phyloP scores from a whole-genome alignment of 1,284 basidiomycete genomes.

The Fomitopsis palustris region DNA sequence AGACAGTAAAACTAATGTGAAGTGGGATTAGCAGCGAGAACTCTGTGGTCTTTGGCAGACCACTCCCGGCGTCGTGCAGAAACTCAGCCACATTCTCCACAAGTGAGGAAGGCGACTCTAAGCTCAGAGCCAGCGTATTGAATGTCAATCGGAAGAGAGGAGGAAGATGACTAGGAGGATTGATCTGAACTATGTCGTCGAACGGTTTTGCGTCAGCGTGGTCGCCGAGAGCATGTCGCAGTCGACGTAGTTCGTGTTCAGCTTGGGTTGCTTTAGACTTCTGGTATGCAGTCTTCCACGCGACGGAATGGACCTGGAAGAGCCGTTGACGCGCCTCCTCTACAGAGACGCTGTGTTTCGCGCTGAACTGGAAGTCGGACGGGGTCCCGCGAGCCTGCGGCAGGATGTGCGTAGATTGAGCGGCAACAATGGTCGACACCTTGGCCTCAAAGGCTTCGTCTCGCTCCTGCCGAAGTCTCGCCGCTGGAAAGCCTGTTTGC shows the following conservation, averaged over 20 bases:
- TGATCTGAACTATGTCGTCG: constrained; percentile 32
- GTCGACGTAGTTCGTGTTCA: constrained; percentile 14
- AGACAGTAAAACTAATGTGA: constrained; percentile 72
- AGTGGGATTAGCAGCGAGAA: constrained; percentile 87
- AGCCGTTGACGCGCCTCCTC: constrained; percentile 76
- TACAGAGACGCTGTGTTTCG: constrained; percentile 63
- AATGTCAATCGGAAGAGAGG: constrained; percentile 77
- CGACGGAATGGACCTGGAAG: constrained; percentile 70
- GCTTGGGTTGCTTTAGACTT: constrained; percentile 17
- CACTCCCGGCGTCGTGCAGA: constrained; percentile 65
- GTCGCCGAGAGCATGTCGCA: constrained; percentile 10
- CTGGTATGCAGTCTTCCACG: constrained; percentile 52
- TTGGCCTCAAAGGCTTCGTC: constrained; percentile 84
- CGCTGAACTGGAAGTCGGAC: constrained; percentile 50
- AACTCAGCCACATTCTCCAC: constrained; percentile 60
- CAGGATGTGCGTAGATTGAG: constrained; percentile 18
- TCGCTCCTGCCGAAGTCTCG: constrained; percentile 70
- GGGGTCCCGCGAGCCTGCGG: constrained; percentile 18
- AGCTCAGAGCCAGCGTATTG: constrained; percentile 52
- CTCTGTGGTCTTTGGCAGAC: constrained; percentile 66
- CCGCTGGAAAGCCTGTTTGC: constrained; percentile 75
- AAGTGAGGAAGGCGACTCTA: constrained; percentile 68
- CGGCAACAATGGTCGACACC: constrained; percentile 56
- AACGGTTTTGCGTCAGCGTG: constrained; percentile 8
- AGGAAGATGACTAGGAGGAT: constrained; percentile 43